Percentiles rank a stretch among this genome's conserved stretches.
Evolutionary conservation across 2,329 filamentous ascomycete genomes (phyloP).

Genomic region (Cladosporium oxysporum): DNA sequence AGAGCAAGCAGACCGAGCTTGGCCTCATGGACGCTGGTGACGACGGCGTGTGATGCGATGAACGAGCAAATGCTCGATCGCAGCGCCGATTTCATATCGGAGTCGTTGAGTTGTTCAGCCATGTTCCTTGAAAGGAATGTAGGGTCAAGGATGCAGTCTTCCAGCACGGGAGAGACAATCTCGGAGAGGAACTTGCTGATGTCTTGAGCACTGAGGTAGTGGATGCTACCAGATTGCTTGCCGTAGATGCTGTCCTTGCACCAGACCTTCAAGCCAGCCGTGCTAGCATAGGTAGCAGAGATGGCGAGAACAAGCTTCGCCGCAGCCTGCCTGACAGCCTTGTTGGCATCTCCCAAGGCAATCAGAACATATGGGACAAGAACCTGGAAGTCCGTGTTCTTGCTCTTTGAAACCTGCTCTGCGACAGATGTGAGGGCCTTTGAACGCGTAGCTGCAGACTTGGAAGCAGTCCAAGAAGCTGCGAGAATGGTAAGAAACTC

Average conservation of each 20-base stretch:
- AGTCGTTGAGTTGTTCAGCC: conserved; percentile 60
- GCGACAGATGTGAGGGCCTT: conserved; percentile 3
- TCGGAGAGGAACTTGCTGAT: conserved; percentile 63
- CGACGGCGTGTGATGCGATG: conserved; percentile 70
- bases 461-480: conserved; percentile 24
- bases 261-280: conserved; percentile 47
- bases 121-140: conserved; percentile 68
- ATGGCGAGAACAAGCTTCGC: conserved; percentile 4
- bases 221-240: conserved; percentile 37
- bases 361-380: conserved; percentile 79
- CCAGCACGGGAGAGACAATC: conserved; percentile 71
- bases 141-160: conserved; percentile 82
- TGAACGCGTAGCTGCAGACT: conserved; percentile 4
- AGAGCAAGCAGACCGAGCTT: conserved; percentile 72
- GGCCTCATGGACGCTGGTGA: conserved; percentile 67
- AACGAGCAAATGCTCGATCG: conserved; percentile 69
- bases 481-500: conserved; percentile 27
- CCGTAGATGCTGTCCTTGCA: conserved; percentile 68
- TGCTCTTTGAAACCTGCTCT: background rate
- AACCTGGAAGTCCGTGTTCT: conserved; percentile 63
- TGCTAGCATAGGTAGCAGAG: conserved; percentile 19
- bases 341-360: conserved; percentile 55
- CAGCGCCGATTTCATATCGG: conserved; percentile 60
- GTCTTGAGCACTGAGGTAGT: conserved; percentile 61
- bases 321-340: conserved; percentile 54